phyloP scores from a whole-genome alignment of 176 grass and related monocot species.

The Tillandsia leiboldiana region DNA sequence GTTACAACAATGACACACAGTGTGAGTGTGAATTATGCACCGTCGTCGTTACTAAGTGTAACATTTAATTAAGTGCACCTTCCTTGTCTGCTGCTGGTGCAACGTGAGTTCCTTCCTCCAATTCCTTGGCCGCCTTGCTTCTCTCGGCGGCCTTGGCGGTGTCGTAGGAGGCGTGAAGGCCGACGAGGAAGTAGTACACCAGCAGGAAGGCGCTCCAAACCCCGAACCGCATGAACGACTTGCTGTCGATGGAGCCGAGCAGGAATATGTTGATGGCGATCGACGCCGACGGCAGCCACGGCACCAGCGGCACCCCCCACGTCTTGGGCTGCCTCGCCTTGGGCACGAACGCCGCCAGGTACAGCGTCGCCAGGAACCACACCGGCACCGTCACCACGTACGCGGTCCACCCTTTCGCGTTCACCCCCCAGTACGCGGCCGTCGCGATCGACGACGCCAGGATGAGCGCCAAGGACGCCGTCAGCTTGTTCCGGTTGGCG shows the following conservation, averaged over 20 bases:
- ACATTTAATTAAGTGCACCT: too few relatives aligned
- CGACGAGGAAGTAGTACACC: conserved; percentile 82
- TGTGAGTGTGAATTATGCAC: too few relatives aligned
- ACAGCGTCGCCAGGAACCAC: conserved; percentile 33
- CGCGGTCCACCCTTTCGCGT: conserved; percentile 22
- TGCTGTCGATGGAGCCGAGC: conserved; percentile 74
- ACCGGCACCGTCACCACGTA: conserved; percentile 27
- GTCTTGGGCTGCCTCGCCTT: conserved; percentile 37
- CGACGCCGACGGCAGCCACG: conserved; percentile 64
- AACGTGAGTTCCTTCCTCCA: background rate
- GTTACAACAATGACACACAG: too few relatives aligned
- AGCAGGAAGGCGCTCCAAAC: conserved; percentile 53
- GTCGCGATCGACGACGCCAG: conserved; percentile 22
- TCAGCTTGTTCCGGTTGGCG: conserved; percentile 29
- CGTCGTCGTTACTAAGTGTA: too few relatives aligned
- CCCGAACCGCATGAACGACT: conserved; percentile 68
- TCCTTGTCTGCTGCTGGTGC: too few relatives aligned
- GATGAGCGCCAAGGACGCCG: conserved; percentile 27
- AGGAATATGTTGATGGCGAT: conserved; percentile 81
- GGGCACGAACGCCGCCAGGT: conserved; percentile 41
- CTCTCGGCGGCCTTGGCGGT: conserved; percentile 10
- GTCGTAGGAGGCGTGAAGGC: conserved; percentile 86
- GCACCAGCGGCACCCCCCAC: conserved; percentile 55
- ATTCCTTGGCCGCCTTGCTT: conserved; percentile 28
- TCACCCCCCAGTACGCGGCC: conserved; percentile 22